Base-by-base conservation (phyloP, 129 eudicot genomes). In the Centella asiatica region DNA sequence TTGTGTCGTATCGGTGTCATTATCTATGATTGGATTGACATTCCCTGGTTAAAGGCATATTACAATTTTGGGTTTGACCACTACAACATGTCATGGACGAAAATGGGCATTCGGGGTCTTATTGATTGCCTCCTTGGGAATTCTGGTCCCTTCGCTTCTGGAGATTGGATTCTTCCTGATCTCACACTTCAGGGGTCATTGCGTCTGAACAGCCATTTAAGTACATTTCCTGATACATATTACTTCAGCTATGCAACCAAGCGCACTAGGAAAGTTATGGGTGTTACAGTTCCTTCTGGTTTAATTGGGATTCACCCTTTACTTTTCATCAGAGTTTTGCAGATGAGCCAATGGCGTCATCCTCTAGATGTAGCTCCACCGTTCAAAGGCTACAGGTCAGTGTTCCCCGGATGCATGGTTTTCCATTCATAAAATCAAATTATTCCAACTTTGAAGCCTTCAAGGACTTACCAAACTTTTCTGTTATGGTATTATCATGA, bases 111-210 rank as follows among this genome's bases (percentile, higher is more conserved):
- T 1, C 64, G 96, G 80, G 99, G 99, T 73, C 87, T 92, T 42
- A 72, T 82, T 25, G 85, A 80, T 75, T 84, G 88, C 72, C 96
- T 92, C 46, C 58, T 82, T 15, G 94, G 94, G 23, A 92, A 92
- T 59, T 45, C 85, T 2, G 96, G 99, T 57, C 99, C 99, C 17
- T 87, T 92, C 62, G 83, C 99, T 47, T 69, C 92, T 17, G 96
- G 90, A 51, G 99, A 92, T 69, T 92, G 96, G 99, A 87, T 92
- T 40, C 86, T 92, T 64, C 99, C 99, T 1, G 96, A 92, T 72
- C 73, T 92, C 20, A 92, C 96, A 1, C 71, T 87, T 50, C 96
- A 92, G 64, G 96, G 99, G 6, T 71, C 96, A 1, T 61, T 92
- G 27, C 75, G 83, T 57, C 72, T 92, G 45, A 92, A 92, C 71